These are phyloP conservation scores for Tylopilus rubrobrunneus DNA, from an alignment of 768 basidiomycete species.

Conservation along the genomic window DNA sequence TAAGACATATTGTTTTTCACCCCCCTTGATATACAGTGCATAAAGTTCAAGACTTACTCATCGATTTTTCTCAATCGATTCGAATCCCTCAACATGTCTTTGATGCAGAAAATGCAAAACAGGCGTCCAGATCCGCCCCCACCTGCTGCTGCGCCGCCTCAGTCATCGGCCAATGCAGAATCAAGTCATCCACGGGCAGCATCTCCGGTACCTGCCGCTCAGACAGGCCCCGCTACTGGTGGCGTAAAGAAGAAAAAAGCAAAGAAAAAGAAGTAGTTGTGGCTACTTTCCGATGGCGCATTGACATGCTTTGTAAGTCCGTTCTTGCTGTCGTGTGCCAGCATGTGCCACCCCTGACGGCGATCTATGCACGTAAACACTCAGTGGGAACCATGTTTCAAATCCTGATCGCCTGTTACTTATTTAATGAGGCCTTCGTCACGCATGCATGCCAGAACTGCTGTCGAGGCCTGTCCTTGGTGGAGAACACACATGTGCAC, in stretches of 20 bases:
- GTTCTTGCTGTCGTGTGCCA: neutral
- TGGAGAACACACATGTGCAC: neutral
- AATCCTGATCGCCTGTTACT: conserved; percentile 2
- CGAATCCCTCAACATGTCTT: conserved; percentile 81
- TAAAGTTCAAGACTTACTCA: conserved; percentile 95
- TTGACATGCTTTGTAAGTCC: conserved; percentile 14
- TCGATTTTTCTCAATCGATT: conserved; percentile 96
- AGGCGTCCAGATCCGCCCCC: conserved; percentile 37
- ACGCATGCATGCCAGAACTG: no score
- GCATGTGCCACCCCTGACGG: neutral
- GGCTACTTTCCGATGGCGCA: conserved; percentile 1
- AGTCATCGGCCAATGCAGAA: conserved; percentile 18
- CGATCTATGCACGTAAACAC: conserved; percentile 5
- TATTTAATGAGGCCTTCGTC: conserved; percentile 4
- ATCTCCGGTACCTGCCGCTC: conserved; percentile 33
- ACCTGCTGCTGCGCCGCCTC: conserved; percentile 5
- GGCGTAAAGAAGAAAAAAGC: conserved; percentile 82
- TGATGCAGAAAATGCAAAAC: conserved; percentile 88
- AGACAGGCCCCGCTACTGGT: conserved; percentile 40
- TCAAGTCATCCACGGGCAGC: conserved; percentile 29
- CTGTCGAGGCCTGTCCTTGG: neutral
- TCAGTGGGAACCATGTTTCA: neutral
- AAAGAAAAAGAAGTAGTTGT: conserved; percentile 67
- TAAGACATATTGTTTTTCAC: neutral
- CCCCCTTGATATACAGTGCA: conserved; percentile 52